Conservation (phyloP, 1,284 basidiomycete species). For the Cutaneotrichosporon dermatis region DNA sequence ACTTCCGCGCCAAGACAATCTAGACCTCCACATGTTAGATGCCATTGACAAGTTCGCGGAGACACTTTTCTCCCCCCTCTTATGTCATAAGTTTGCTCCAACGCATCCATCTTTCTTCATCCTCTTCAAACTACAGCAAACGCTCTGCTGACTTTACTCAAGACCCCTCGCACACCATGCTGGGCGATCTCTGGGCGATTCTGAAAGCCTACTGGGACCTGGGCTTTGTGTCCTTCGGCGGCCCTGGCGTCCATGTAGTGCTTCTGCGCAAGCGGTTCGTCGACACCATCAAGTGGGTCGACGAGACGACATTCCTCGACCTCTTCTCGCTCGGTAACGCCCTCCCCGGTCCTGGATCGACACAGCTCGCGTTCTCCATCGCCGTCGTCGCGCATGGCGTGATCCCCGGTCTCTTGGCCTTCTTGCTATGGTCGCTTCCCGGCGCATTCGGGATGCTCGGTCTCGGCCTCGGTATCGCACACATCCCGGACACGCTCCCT, state of each 20-base stretch:
- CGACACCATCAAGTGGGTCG: constrained; percentile 31
- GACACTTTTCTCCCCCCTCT: too few relatives aligned
- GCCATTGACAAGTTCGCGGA: too few relatives aligned
- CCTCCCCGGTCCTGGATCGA: constrained; percentile 50
- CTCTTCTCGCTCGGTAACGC: constrained; percentile 51
- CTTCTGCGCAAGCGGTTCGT: constrained; percentile 35
- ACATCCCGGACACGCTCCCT: constrained; percentile 53
- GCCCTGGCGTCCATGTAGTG: constrained; percentile 36
- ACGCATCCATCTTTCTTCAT: too few relatives aligned
- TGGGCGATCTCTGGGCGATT: constrained; percentile 3
- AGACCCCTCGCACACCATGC: not conserved
- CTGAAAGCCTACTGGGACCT: constrained; percentile 24
- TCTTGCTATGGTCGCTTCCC: constrained; percentile 51
- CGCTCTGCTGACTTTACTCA: not conserved
- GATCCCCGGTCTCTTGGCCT: constrained; percentile 44
- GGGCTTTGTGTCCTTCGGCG: constrained; percentile 35
- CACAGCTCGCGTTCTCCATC: constrained; percentile 50
- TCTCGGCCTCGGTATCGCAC: constrained; percentile 54
- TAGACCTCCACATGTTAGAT: too few relatives aligned
- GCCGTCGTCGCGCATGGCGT: constrained; percentile 46
- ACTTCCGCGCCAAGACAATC: too few relatives aligned
- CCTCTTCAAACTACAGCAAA: not conserved
- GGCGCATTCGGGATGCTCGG: constrained; percentile 56
- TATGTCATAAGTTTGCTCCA: too few relatives aligned
- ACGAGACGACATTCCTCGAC: constrained; percentile 38